phyloP scores from a whole-genome alignment of 768 basidiomycete genomes.

The Tricholoma saponaceum region DNA sequence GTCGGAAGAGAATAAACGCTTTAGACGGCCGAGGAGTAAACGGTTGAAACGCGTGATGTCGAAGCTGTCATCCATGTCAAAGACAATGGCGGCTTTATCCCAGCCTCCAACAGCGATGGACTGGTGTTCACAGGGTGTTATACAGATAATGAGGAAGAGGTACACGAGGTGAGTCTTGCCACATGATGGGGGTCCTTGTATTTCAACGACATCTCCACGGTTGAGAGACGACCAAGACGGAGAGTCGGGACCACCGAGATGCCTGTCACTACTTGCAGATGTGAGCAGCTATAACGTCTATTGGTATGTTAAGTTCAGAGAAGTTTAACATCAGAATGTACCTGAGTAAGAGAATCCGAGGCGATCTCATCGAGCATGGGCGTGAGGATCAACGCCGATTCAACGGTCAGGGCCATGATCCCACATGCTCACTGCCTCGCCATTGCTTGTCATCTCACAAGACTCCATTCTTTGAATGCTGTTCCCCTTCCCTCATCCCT shows the following conservation, averaged over 20 bases:
- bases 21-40: constrained; percentile 48
- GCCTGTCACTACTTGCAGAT: constrained; percentile 3
- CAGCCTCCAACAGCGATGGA: constrained; percentile 47
- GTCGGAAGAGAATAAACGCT: constrained; percentile 22
- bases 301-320: not conserved
- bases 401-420: not conserved
- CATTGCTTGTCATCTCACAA: not conserved
- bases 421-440: not conserved
- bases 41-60: constrained; percentile 48
- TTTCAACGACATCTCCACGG: constrained; percentile 66
- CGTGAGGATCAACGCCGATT: constrained; percentile 3
- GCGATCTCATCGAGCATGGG: constrained; percentile 29
- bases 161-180: constrained; percentile 82
- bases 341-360: constrained; percentile 35
- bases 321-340: not conserved
- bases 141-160: constrained; percentile 53
- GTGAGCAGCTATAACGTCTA: constrained; percentile 2
- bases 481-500: not conserved
- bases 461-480: not conserved
- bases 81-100: constrained; percentile 60
- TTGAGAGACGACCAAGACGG: constrained; percentile 15
- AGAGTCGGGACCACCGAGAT: constrained; percentile 27
- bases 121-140: constrained; percentile 41
- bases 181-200: constrained; percentile 70
- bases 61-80: constrained; percentile 71